Evolutionary conservation across 176 grass and related monocot species (phyloP).

Genomic region (Hordeum marinum): DNA sequence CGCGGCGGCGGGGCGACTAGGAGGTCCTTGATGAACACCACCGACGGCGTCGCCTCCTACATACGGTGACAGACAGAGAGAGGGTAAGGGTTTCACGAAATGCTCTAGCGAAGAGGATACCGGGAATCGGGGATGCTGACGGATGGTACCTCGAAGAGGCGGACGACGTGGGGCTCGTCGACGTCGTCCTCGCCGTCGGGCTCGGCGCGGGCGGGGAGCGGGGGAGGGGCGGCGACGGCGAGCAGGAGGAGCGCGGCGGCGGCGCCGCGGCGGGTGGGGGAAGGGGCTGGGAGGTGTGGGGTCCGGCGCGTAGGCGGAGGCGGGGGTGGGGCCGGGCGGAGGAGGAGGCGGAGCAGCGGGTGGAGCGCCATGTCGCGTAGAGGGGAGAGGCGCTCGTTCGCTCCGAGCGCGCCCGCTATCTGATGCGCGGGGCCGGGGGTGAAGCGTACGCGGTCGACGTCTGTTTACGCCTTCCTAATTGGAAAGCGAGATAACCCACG

Average conservation of each 20-base stretch:
- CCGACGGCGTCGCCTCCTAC: slow-evolving; percentile 75
- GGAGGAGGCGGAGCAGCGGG: slow-evolving; percentile 26
- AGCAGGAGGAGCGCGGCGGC: slow-evolving; percentile 17
- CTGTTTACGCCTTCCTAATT: too few species aligned
- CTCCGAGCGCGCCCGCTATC: slow-evolving; percentile 18
- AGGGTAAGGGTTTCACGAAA: neutral
- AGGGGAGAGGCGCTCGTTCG: neutral
- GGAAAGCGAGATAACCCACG: too few species aligned
- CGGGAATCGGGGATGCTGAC: accelerated
- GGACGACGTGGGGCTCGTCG: slow-evolving; percentile 41
- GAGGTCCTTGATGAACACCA: slow-evolving; percentile 90
- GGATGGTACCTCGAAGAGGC: slow-evolving; percentile 31
- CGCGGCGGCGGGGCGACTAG: slow-evolving; percentile 15
- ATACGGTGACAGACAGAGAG: neutral
- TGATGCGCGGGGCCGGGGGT: neutral
- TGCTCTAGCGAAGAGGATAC: accelerated
- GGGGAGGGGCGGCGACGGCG: neutral
- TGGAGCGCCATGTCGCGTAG: slow-evolving; percentile 31
- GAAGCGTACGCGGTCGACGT: neutral
- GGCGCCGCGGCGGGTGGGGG: slow-evolving; percentile 5
- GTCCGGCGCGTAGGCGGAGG: neutral
- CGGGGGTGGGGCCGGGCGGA: neutral
- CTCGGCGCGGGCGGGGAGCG: slow-evolving; percentile 17
- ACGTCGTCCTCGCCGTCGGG: slow-evolving; percentile 26
- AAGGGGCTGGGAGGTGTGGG: neutral